Evolutionary conservation across 73 alveolate genomes (phyloP), one percentile per base, ranked within the genome.

Genomic region (Uronychia setigera): DNA sequence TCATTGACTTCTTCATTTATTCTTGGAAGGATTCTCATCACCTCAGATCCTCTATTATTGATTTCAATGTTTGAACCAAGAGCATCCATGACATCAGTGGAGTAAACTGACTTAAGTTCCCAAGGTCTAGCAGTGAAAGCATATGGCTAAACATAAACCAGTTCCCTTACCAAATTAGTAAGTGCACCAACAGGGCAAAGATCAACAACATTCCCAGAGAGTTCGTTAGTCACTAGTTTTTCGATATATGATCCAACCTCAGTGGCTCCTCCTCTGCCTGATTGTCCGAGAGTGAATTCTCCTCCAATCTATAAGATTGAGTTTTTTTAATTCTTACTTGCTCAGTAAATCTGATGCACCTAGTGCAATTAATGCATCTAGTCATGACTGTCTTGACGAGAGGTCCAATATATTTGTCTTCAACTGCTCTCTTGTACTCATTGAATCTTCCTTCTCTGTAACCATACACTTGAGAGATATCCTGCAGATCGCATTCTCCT

Each of bases 131-230:
- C 96, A 28, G 94, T 81, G 88, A 94, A 96, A 9, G 98, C 93
- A 76, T 96, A 96, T 0, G 99, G 99, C 80, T 82, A 19, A 19
- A 5, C 19, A 11, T 29, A 31, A 31, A 13, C 9, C 1, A 77
- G 29, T 11, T n/a, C n/a, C n/a, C 9, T 29, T 81, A 81, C 88
- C 31, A 80, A 87, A 83, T 96, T 93, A 58, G 96, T 94, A 28
- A 96, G 89, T 33, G 99, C 99, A 32, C 99, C 99, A 57, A 96
- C 99, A 29, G 99, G 99, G 93, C 99, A 96, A 31, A 96, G 88
- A 87, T 96, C 99, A 58, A 88, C 98, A 26, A 94, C 93, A 81
- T 94, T 94, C 5, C 97, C 99, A 26, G 97, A 92, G 34, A 96
- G 94, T 83, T 96, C 99, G 80, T 96, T 96, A 32, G 95, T 92